phyloP scores from a whole-genome alignment of 176 grass and related monocot genomes.

The Otatea glauca region DNA sequence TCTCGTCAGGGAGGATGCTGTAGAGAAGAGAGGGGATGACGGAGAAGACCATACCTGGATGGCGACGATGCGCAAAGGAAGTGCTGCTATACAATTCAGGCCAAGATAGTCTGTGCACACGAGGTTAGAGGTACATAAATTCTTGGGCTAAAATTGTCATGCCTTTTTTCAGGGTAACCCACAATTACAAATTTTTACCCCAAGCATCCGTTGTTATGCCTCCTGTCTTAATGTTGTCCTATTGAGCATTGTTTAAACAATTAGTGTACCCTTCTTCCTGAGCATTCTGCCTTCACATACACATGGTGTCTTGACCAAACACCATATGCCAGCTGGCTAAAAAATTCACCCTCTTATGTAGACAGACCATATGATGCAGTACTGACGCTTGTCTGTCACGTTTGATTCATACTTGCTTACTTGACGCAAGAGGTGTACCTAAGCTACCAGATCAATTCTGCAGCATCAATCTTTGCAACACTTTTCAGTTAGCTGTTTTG shows the following conservation, averaged over 20 bases:
- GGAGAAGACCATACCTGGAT: no score
- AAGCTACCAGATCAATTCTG: not conserved
- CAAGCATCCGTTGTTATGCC: not conserved
- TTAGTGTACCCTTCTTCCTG: not conserved
- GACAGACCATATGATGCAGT: not conserved
- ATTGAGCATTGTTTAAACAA: not conserved
- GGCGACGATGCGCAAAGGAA: no score
- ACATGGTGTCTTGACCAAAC: slow-evolving; percentile 22
- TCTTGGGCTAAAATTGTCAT: not conserved
- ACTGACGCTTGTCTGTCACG: not conserved
- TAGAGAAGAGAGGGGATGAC: no score
- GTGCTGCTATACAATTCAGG: not conserved
- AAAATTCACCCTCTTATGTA: not conserved
- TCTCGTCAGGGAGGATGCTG: no score
- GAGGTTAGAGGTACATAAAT: not conserved
- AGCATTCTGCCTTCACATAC: not conserved
- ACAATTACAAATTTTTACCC: not conserved
- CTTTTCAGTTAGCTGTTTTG: not conserved
- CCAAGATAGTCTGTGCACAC: not conserved
- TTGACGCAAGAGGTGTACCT: not conserved
- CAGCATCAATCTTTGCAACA: not conserved
- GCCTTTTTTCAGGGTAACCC: not conserved
- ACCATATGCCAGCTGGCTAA: slow-evolving; percentile 12
- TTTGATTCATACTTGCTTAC: not conserved
- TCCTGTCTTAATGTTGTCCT: not conserved